Evolutionary conservation across 2,329 filamentous ascomycete genomes (phyloP).

Genomic region (Aspergillus flavus): DNA sequence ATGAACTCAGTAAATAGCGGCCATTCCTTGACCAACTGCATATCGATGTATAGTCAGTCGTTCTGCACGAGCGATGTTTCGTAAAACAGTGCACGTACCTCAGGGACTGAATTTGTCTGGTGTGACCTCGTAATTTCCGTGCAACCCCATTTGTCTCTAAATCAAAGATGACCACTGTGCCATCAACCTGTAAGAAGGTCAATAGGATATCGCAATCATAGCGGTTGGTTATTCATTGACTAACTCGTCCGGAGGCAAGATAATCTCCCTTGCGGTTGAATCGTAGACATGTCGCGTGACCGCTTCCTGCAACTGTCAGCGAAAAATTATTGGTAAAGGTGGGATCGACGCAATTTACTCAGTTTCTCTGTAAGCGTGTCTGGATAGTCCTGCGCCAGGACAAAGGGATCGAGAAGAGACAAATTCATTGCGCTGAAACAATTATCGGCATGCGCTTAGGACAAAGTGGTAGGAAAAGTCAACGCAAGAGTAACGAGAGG

Average conservation of each 20-base stretch:
- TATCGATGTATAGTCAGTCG: conserved; percentile 7
- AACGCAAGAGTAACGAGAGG: conserved; percentile 3
- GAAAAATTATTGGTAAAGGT: conserved; percentile 5
- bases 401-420: conserved; percentile 70
- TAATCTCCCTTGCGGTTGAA: conserved; percentile 96
- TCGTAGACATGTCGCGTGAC: conserved; percentile 69
- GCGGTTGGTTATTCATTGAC: conserved; percentile 20
- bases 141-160: conserved; percentile 97
- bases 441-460: conserved; percentile 1
- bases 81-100: conserved; percentile 48
- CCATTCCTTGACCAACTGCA: conserved; percentile 86
- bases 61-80: not conserved
- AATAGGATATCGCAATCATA: conserved; percentile 10
- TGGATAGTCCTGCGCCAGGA: conserved; percentile 79
- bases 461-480: conserved; percentile 1
- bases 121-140: conserved; percentile 90
- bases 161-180: conserved; percentile 94
- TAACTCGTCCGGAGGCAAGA: conserved; percentile 84
- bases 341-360: conserved; percentile 52
- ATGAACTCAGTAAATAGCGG: conserved; percentile 86
- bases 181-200: conserved; percentile 63
- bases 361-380: conserved; percentile 87
- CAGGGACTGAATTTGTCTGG: conserved; percentile 87
- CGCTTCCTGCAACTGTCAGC: conserved; percentile 51
- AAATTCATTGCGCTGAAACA: conserved; percentile 63